Conservation (phyloP, 305 asterid species). For the Fraxinus ornus region DNA sequence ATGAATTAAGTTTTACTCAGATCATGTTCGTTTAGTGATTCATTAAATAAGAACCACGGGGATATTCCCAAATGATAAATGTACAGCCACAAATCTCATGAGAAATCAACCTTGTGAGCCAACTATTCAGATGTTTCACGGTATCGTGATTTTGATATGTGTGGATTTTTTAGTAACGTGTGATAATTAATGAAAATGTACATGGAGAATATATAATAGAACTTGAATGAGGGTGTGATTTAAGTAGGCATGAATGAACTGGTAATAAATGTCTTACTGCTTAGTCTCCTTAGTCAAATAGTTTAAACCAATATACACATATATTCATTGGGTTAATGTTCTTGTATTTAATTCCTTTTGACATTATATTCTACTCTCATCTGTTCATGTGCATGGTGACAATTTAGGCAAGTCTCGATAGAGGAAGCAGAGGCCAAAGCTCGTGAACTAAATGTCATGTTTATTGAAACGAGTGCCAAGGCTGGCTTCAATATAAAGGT, state of each 20-base stretch:
- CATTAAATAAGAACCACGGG: background rate
- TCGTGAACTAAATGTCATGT: slow-evolving; percentile 63
- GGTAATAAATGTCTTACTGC: background rate
- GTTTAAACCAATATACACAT: background rate
- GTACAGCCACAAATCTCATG: background rate
- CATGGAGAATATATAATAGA: background rate
- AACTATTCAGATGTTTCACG: background rate
- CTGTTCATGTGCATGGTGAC: background rate
- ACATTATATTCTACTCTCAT: background rate
- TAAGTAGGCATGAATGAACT: background rate
- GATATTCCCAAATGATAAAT: background rate
- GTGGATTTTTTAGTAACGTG: background rate
- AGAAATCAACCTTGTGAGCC: background rate
- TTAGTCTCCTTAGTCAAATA: background rate
- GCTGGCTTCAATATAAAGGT: slow-evolving; percentile 80
- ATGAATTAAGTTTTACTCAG: background rate
- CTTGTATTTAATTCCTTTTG: background rate
- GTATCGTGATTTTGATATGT: background rate
- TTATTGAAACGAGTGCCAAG: slow-evolving; percentile 75
- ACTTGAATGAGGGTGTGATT: background rate
- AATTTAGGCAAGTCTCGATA: slow-evolving; percentile 64
- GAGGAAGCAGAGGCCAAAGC: slow-evolving; percentile 77
- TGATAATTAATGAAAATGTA: background rate
- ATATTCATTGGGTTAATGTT: background rate
- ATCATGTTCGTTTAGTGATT: background rate